Evolutionary conservation across 2,329 filamentous ascomycete species (phyloP), one percentile per base, ranked within the genome.

Genomic region (Aspergillus niger): DNA sequence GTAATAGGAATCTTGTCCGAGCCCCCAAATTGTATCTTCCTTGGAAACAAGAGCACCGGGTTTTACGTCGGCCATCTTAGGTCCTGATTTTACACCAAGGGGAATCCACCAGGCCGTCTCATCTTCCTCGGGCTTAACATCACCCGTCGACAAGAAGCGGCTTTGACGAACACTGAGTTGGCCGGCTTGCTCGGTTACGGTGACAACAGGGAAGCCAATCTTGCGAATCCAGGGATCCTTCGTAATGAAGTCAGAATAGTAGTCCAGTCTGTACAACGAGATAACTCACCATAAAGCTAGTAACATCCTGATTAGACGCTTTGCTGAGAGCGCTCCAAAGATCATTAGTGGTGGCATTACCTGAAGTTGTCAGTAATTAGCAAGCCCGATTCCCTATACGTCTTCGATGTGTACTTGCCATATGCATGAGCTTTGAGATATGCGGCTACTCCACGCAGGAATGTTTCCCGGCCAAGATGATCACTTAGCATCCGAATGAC

Each of bases 51-150:
- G 81, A 55, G 91, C 88, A 39, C 89, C 81, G 20, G 85, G 81
- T 60, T 89, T 81, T 56, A 89, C 81, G 7, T 85, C 86, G 36
- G 86, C 79, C 32, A 88, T 80, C 22, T 89, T 83, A 39, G 83
- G 80, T 70, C 91, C 91, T 56, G 91, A 90, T 75, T 92, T 90
- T 28, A 99, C 82, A 13, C 90, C 90, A 32, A 99, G 84, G 15
- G 95, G 95, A 62, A 98, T 86, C 94, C 95, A 99, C 95, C 95
- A 99, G 20, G 87, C 88, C 3, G 93, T 97, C 70, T 90, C 83
- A 71, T 99, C 93, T 67, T 99, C 95, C 72, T 96, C 91, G 1
- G 92, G 83, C 80, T 92, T 92, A 58, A 92, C 91, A 73, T 98
- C 94, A 8, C 95, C 95, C 3, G 91, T 92, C 20, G 91, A 91